Base-by-base conservation (phyloP, 495 filamentous ascomycete species). In the Collariella sp. region DNA sequence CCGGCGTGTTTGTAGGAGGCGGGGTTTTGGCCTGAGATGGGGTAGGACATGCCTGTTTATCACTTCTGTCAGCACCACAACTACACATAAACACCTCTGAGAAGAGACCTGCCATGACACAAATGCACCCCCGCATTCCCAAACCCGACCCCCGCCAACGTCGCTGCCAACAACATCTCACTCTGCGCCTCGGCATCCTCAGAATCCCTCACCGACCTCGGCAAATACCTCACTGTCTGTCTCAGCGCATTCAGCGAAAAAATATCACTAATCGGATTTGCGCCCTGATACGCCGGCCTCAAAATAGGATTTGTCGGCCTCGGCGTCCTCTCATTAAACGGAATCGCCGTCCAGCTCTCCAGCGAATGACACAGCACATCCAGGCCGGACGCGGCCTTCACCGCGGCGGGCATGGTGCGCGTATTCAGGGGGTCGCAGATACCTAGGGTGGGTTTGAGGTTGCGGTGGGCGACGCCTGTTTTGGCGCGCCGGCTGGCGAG, bases 341-440 rank as follows among this genome's bases (percentile, higher is more conserved):
- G 94, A 55, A 98, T 96, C 2, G 94, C 93, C 5, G 93, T 98
- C 85, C 89, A 97, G 9, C 85, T 90, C 67, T 98, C 93, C 40
- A 98, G 81, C 13, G 83, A 79, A 71, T 97, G 94, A 68, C 89
- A 97, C 19, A 98, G 80, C 18, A 97, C 93, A 66, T 98, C 93
- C 7, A 98, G 76, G 1, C 94, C 93, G 1, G 89, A 91, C 23
- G 81, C 79, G 9, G 91, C 87, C 64, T 89, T 86, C 13, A 97
- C 94, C 7, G 91, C 89, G 1, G 87, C 77, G 7, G 93, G 93
- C 91, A 97, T 96, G 34, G 91, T 95, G 24, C 81, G 81, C 7
- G 93, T 96, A 70, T 98, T 97, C 43, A 96, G 69, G 2, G 93
- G 94, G 63, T 98, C 93, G 66, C 91, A 96, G 55, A 98, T 93